A percentile compares a stretch with the other conserved stretches of the same genome.
Conservation (phyloP, 768 basidiomycete genomes). For the Ephemerocybe angulata region DNA sequence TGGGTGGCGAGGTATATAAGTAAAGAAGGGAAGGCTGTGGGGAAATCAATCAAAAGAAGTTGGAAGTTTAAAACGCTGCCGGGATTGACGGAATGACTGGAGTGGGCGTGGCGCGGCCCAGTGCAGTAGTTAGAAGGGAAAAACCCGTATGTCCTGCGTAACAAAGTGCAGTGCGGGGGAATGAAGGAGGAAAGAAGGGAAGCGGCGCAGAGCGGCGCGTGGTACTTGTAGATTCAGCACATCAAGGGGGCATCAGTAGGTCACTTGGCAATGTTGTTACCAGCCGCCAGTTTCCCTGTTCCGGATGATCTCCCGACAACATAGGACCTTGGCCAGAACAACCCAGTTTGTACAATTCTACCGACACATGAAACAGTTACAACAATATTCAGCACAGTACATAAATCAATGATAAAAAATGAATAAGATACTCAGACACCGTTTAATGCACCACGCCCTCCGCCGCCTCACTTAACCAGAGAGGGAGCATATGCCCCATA, state of each 20-base stretch:
- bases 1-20: constrained; percentile 4
- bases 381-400: too few relatives aligned
- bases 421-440: constrained; percentile 16
- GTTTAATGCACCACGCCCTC: constrained; percentile 7
- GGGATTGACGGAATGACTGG: not conserved
- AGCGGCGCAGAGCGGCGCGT: too few relatives aligned
- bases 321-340: not conserved
- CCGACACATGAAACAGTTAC: not conserved
- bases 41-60: constrained; percentile 7
- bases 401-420: constrained; percentile 7
- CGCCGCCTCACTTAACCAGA: constrained; percentile 41
- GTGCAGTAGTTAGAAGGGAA: too few relatives aligned
- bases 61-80: not conserved
- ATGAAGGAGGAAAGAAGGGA: too few relatives aligned
- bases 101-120: too few relatives aligned
- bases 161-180: too few relatives aligned
- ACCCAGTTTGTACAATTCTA: not conserved
- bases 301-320: too few relatives aligned
- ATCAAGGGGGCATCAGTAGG: too few relatives aligned
- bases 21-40: constrained; percentile 8
- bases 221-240: too few relatives aligned
- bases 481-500: constrained; percentile 92
- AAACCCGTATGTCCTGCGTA: not conserved
- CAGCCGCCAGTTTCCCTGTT: too few relatives aligned
- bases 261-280: too few relatives aligned